phyloP scores from a whole-genome alignment of 1,139 yeast species.

The Geotrichum histeridarum region DNA sequence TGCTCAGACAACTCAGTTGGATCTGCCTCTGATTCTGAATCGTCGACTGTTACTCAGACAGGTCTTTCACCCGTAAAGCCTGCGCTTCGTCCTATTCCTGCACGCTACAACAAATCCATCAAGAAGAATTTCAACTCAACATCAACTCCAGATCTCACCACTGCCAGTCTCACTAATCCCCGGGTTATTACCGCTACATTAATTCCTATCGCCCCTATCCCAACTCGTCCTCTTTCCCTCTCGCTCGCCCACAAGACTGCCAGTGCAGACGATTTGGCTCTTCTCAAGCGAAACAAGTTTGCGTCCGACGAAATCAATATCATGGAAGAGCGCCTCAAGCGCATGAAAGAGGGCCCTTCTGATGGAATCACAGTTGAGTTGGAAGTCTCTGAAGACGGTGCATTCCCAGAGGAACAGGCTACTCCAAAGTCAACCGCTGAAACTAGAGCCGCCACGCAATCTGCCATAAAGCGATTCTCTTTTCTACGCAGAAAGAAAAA shows the following conservation, averaged over 20 bases:
- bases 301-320: constrained; percentile 10
- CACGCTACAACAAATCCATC: too few species aligned
- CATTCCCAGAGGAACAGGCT: too few species aligned
- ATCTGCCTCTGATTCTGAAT: neutral
- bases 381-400: neutral
- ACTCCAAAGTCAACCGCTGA: neutral
- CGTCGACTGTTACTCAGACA: neutral
- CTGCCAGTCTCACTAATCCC: neutral
- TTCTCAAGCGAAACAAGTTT: neutral
- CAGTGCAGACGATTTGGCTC: neutral
- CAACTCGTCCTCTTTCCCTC: constrained; percentile 11
- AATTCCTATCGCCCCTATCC: constrained; percentile 11
- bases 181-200: constrained; percentile 2
- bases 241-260: constrained; percentile 3
- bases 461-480: too few species aligned
- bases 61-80: too few species aligned
- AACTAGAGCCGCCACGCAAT: neutral
- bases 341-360: neutral
- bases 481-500: too few species aligned
- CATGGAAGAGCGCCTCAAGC: constrained; percentile 11
- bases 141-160: neutral
- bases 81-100: too few species aligned
- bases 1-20: neutral
- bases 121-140: neutral
- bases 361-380: neutral